Percentiles rank a stretch among this genome's conserved stretches.
Evolutionary conservation across 1,284 basidiomycete species (phyloP).

Genomic region (Apiotrichum veenhuisii): DNA sequence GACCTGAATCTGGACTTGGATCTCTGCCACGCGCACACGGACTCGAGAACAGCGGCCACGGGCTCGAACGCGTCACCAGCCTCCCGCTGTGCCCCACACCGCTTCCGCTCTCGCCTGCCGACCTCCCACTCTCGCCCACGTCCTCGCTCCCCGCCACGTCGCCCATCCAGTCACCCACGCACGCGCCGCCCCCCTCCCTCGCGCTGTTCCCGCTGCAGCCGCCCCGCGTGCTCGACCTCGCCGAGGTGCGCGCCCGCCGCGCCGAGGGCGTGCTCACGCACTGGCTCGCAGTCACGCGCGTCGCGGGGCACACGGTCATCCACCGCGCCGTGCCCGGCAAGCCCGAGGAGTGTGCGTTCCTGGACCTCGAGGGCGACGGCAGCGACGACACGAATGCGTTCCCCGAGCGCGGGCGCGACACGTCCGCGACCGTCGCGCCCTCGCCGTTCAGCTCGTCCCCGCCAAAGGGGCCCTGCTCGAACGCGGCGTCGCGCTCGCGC

Average conservation of each 20-base stretch:
- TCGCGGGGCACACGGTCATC: neutral
- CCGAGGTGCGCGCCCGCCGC: neutral
- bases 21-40: too few species aligned
- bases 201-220: neutral
- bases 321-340: conserved; percentile 3
- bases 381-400: neutral
- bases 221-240: neutral
- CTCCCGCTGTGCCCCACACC: too few species aligned
- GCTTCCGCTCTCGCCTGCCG: too few species aligned
- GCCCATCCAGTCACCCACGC: neutral
- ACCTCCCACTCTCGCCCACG: too few species aligned
- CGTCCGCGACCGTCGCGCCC: too few species aligned
- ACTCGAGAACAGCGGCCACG: too few species aligned
- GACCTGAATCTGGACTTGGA: too few species aligned
- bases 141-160: neutral
- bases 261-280: neutral
- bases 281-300: conserved; percentile 4
- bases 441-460: neutral
- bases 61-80: too few species aligned
- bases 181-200: neutral
- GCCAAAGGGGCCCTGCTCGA: too few species aligned
- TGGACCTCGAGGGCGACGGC: neutral
- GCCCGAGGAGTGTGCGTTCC: neutral
- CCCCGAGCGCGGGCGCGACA: neutral
- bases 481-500: neutral